Evolutionary conservation across 805 yeast genomes (phyloP), one percentile per base, ranked within the genome.

Genomic region (Lipomyces orientalis): DNA sequence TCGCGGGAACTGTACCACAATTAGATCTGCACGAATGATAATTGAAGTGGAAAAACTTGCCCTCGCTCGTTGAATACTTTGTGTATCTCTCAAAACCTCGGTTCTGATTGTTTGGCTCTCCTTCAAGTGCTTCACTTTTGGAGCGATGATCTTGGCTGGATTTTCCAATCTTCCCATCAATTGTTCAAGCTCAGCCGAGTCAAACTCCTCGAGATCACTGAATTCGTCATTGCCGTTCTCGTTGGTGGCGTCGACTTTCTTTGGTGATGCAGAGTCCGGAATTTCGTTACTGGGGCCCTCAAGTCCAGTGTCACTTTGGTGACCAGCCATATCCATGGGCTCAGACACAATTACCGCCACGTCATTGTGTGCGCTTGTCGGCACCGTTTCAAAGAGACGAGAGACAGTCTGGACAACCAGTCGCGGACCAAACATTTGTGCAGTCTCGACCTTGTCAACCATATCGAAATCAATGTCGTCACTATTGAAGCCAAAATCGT

Each of bases 401-500:
- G 29, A 25, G 29, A 25, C 29, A 1, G 29, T 2, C 29, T 25
- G 29, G 29, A 25, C 29, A 25, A 37, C 43, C 43, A 10, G 14
- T 43, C 7, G 49, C 49, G 16, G 22, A 16, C 49, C 12, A 14
- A 43, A 19, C 10, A 16, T 16, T 43, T 43, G 49, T n/a, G 49
- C n/a, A n/a, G 22, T 43, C 49, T n/a, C 49, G 10, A 16, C 49
- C 22, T 43, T 43, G 49, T 60, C 67, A n/a, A 54, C 19, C 16
- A 54, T 31, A 39, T 64, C 60, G 29, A 64, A 49, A 37, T 64
- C 64, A 31, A 60, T 54, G 39, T 60, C 64, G 58, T 64, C 67
- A 14, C 43, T 51, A 16, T 64, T 59, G n/a, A 54, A 34, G 7
- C 29, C 43, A 16, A 63, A 33, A 12, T 62, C 61, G 33, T 63